Evolutionary conservation across 2,329 filamentous ascomycete species (phyloP), one percentile per base, ranked within the genome.

Genomic region (Cladobotryum mycophilum): DNA sequence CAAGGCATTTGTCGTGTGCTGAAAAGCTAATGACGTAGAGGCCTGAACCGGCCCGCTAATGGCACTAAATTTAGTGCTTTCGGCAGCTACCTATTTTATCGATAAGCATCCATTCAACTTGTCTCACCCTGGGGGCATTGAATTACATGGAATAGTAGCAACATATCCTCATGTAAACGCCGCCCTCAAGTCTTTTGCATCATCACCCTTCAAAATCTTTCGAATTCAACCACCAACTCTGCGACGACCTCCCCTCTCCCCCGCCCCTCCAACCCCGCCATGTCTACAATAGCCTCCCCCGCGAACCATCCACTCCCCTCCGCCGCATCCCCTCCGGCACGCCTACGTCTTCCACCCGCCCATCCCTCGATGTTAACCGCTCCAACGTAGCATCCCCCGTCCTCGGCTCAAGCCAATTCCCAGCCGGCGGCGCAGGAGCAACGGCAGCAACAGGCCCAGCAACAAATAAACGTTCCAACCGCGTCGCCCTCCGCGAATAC

Each of bases 401-500:
- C 50, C 51, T 48, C 52, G 53, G 51, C 35, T 35, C 56, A 36
- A 41, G 56, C 7, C 53, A 74, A 72, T 60, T 70, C 66, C 49
- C 67, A 60, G n/a, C n/a, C n/a, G n/a, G n/a, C n/a, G n/a, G n/a
- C n/a, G n/a, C n/a, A n/a, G 56, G 51, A 1, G 12, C 41, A 13
- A 5, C 65, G 54, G 56, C 61, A 58, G 54, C 60, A 43, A 60
- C 60, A 42, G 60, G 63, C 14, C 13, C 43, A n/a, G 20, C 41
- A 12, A 30, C 59, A 54, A 70, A 65, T 51, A 77, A 73, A 56
- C 75, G 77, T 50, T 72, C 86, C 55, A 95, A 95, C 70, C 87
- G 92, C 57, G 82, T 86, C 50, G 92, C 92, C 6, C 79, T 97
- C 17, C 86, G 93, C 61, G 90, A 96, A 64, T 97, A 96, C 75